Conservation (phyloP, 805 yeast genomes). For the Monosporozyma aquatica region DNA sequence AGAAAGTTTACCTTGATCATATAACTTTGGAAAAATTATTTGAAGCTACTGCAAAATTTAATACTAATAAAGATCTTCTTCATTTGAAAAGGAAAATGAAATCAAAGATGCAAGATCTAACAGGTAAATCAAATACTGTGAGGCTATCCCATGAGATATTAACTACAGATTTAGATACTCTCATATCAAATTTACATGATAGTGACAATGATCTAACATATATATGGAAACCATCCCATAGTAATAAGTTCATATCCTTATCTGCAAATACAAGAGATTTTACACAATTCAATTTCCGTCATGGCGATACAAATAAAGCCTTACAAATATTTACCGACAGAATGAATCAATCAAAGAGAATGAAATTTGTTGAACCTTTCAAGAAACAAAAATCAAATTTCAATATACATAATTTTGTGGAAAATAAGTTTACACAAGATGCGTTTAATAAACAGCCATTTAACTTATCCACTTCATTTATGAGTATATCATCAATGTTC, state of each 20-base stretch:
- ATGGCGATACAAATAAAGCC: slow-evolving; percentile 21
- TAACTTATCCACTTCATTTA: slow-evolving; percentile 10
- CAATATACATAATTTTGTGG: slow-evolving; percentile 3
- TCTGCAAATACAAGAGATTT: slow-evolving; percentile 9
- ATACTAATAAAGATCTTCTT: slow-evolving; percentile 33
- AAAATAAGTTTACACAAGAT: neutral
- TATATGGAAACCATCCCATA: slow-evolving; percentile 35
- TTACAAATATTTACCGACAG: slow-evolving; percentile 3
- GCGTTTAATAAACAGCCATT: neutral
- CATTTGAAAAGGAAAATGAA: slow-evolving; percentile 61
- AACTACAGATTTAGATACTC: slow-evolving; percentile 32
- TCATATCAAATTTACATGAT: slow-evolving; percentile 25
- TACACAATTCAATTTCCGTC: slow-evolving; percentile 11
- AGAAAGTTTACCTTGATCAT: slow-evolving; percentile 47
- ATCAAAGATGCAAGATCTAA: slow-evolving; percentile 60
- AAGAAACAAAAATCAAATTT: slow-evolving; percentile 1
- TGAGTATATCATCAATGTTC: slow-evolving; percentile 19
- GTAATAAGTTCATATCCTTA: slow-evolving; percentile 5
- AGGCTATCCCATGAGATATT: slow-evolving; percentile 31
- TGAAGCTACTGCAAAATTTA: slow-evolving; percentile 37
- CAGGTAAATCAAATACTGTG: slow-evolving; percentile 32
- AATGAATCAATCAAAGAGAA: neutral
- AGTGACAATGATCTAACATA: slow-evolving; percentile 28
- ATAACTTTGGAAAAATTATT: slow-evolving; percentile 44
- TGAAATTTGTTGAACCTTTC: neutral